Base-by-base conservation (phyloP, 495 filamentous ascomycete species). In the Aspergillus bridgeri region DNA sequence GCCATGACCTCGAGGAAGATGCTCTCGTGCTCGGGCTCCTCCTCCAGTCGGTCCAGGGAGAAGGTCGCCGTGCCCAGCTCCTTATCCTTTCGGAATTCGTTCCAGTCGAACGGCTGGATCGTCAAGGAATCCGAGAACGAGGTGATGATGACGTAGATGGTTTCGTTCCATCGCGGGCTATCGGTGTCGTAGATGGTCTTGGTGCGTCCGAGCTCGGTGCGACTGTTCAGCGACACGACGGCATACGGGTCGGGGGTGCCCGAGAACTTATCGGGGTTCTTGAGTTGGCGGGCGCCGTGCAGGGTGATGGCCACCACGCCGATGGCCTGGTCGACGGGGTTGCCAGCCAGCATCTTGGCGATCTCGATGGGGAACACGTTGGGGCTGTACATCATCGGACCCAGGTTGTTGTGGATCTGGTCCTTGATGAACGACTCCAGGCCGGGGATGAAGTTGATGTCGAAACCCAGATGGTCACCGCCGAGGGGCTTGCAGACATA, bases 321-420 rank as follows among this genome's bases (percentile, higher is more conserved):
- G 66, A 99, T 95, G 17, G 94, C 93, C 73, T 94, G 89, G 71
- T 99, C 95, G 48, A 98, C 86, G 0, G 95, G 84, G 51, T 88
- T 91, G 57, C 94, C 94, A n/a, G 93, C 89, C 53, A 99, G 82
- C 90, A 99, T 92, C 79, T 99, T 98, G 53, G 94, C 94, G 54
- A 99, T 89, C 66, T 99, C 95, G 61, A 99, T 90, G 19, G 94
- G 96, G 81, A 98, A 99, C 27, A 96, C 92, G 65, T 98, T 96
- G 7, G 94, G 94, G 48, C 85, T 87, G 64, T 98, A 98, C 88
- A 98, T 93, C 86, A 99, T 98, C 11, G 94, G 94, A 2, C 84
- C 85, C 38, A 98, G 76, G 62, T 91, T 96, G 60, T 82, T 84
- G 73, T 99, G 95, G 56, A 99, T 93, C 72, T 94, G 90, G 54